These are phyloP conservation scores for Tolypocladium sp. DNA, from an alignment of 2,329 filamentous ascomycete genomes.

Conservation along the genomic window DNA sequence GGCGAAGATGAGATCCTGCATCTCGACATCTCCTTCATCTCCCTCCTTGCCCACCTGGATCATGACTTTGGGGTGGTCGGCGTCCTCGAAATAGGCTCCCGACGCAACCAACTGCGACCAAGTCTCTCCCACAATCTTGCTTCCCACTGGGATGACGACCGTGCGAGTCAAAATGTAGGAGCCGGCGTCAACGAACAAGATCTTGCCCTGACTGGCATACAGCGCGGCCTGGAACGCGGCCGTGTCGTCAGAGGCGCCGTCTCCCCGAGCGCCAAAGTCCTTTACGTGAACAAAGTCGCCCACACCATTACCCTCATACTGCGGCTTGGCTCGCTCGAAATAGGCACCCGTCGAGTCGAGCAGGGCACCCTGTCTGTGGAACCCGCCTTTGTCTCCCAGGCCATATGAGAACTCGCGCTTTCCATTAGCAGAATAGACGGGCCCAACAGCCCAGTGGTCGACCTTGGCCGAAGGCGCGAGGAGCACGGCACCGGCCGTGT, in stretches of 20 bases:
- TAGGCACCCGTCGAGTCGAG: conserved; percentile 15
- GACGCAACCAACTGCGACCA: conserved; percentile 18
- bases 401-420: too few species aligned
- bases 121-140: conserved; percentile 26
- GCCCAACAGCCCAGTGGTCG: background rate
- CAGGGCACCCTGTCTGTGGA: too few species aligned
- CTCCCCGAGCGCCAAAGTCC: conserved; percentile 30
- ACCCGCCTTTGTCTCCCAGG: too few species aligned
- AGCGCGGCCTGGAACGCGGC: conserved; percentile 36
- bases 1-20: conserved; percentile 59
- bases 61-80: conserved; percentile 42
- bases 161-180: conserved; percentile 29
- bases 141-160: conserved; percentile 20
- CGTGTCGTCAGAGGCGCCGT: conserved; percentile 47
- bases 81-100: conserved; percentile 9
- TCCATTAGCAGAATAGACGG: background rate
- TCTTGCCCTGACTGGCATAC: conserved; percentile 21
- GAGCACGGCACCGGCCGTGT: background rate
- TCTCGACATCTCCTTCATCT: conserved; percentile 56
- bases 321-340: conserved; percentile 43
- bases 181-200: conserved; percentile 28
- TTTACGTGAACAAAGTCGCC: conserved; percentile 9
- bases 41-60: conserved; percentile 55
- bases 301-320: conserved; percentile 28
- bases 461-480: background rate